Evolutionary conservation across 495 filamentous ascomycete species (phyloP).

Genomic region (Bombardia bombarda): DNA sequence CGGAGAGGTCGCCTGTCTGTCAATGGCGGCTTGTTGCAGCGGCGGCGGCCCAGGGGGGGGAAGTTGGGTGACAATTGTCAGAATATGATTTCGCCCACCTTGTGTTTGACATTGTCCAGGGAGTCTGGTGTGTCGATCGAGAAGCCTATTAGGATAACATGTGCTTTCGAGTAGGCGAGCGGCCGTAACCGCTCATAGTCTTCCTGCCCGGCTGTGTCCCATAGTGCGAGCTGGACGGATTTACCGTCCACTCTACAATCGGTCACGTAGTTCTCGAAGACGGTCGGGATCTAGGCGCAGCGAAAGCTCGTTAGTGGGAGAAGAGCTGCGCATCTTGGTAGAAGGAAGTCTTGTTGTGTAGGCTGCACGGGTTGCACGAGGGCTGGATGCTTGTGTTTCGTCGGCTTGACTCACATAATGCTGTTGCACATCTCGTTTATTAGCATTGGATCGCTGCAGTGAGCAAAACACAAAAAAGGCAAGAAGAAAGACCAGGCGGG

Average conservation of each 20-base stretch:
- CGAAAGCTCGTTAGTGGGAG: neutral
- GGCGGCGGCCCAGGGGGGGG: neutral
- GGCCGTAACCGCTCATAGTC: conserved; percentile 95
- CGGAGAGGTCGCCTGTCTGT: neutral
- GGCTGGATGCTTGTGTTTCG: neutral
- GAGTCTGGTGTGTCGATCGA: conserved; percentile 94
- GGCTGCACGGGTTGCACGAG: neutral
- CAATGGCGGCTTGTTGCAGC: neutral
- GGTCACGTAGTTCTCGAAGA: conserved; percentile 99
- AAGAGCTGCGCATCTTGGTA: too few species aligned
- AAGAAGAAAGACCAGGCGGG: neutral
- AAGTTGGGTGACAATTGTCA: neutral
- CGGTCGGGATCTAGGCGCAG: conserved; percentile 75
- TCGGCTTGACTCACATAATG: conserved; percentile 58
- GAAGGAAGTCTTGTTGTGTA: too few species aligned
- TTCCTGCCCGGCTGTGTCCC: conserved; percentile 99
- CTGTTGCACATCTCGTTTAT: too few species aligned
- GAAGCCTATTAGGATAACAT: conserved; percentile 96
- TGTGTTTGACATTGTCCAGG: conserved; percentile 96
- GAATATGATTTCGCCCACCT: conserved; percentile 47
- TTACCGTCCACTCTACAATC: conserved; percentile 98
- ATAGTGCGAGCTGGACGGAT: conserved; percentile 93
- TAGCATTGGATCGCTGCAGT: neutral
- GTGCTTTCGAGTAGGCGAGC: conserved; percentile 93
- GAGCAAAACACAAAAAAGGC: neutral